Base-by-base conservation (phyloP, 345 rosid species). In the Linum usitatissimum region DNA sequence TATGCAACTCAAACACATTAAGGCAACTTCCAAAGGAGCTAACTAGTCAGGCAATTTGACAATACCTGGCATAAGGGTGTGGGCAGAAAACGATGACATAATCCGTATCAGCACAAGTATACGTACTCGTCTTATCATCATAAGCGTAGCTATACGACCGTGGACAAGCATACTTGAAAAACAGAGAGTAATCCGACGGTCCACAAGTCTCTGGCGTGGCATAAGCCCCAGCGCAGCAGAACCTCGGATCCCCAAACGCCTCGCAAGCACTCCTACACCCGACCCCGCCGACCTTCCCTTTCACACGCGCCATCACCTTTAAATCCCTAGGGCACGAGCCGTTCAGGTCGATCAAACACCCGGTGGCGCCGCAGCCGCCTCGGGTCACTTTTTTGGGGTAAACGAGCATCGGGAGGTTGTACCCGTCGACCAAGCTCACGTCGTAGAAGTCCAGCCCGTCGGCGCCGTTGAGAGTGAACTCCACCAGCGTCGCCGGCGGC, bases 181-280 rank as follows among this genome's bases (percentile, higher is more conserved):
- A 85, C 58, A 70, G 55, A 0, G 98, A 84, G 66, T 79, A 92
- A 0, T 68, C 67, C 0, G 95, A 81, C 0, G 98, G 95, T 0
- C 55, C 69, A 64, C 98, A 92, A 65, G 84, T 86, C 77, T 89
- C 93, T 9, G 96, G 95, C 14, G 95, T 86, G 1, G 83, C 48
- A 39, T 78, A 92, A 12, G 77, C 86, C 36, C 73, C 93, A 60
- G 91, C 89, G 54, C 96, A 92, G 64, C 96, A 89, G 45, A 80
- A 87, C 53, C 76, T 59, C 0, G 88, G 97, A 19, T 87, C 86
- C 0, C 76, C 81, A 18, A 89, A 92, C 1, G 93, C 95, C 68
- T 89, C 95, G 57, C 98, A 89, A 67, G 98, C 96, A 83, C 98
- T 87, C 55, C 86, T 77, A 60, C 97, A 92, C 1, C 83, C 98